Evolutionary conservation across 345 rosid species (phyloP).

Genomic region (Raphanus raphanistrum): DNA sequence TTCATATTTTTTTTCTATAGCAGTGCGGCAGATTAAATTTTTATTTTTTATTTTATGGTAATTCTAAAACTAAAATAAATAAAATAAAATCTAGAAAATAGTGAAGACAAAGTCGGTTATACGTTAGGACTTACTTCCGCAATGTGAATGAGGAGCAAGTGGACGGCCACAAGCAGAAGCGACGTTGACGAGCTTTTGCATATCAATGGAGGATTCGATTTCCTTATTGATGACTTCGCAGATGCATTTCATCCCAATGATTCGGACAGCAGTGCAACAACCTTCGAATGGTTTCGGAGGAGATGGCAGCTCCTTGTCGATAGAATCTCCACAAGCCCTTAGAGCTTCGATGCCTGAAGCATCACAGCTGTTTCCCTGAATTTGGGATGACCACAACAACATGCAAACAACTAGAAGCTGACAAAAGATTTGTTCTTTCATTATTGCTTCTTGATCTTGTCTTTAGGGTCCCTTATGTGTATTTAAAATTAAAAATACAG

Average conservation of each 20-base stretch:
- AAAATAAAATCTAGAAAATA: too few species aligned
- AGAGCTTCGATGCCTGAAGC: conserved; percentile 7
- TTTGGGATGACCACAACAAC: conserved; percentile 13
- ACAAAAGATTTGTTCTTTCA: conserved; percentile 1
- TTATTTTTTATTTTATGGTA: background rate
- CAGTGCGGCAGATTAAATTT: background rate
- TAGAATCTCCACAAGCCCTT: background rate
- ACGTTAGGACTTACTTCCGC: conserved; percentile 21
- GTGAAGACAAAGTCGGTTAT: background rate
- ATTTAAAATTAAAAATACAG: background rate
- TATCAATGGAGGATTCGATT: conserved; percentile 11
- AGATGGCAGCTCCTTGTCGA: conserved; percentile 7
- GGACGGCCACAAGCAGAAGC: conserved; percentile 29
- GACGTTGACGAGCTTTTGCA: conserved; percentile 27
- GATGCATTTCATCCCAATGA: conserved; percentile 19
- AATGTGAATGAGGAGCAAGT: conserved; percentile 25
- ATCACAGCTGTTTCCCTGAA: conserved; percentile 4
- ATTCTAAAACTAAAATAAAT: background rate
- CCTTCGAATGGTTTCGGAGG: conserved; percentile 21
- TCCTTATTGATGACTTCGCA: conserved; percentile 6
- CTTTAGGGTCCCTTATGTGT: background rate
- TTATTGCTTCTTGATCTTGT: background rate
- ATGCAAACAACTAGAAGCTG: conserved; percentile 6
- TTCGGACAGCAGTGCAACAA: conserved; percentile 28
- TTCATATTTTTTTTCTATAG: background rate